These are phyloP conservation scores for Fonsecaea multimorphosa DNA, from an alignment of 2,329 filamentous ascomycete species.

Conservation along the genomic window DNA sequence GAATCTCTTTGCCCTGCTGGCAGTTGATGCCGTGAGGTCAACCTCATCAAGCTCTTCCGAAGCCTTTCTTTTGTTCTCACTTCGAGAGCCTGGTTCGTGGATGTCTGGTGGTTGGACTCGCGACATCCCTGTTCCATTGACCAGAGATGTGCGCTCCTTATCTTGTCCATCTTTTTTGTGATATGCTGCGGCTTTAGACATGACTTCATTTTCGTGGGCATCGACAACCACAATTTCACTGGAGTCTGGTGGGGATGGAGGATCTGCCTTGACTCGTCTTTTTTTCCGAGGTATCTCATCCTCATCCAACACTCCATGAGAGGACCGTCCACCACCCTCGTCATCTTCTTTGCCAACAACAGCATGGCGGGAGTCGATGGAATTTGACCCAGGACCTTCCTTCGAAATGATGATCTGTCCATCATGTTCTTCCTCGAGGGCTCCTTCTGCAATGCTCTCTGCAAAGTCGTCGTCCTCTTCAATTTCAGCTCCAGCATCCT, in stretches of 20 bases:
- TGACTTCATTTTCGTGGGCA: background rate
- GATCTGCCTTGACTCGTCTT: conserved; percentile 20
- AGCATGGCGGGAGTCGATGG: background rate
- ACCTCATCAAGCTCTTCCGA: conserved; percentile 23
- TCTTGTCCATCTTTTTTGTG: background rate
- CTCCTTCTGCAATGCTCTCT: conserved; percentile 22
- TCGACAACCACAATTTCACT: conserved; percentile 15
- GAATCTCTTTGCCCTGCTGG: conserved; percentile 34
- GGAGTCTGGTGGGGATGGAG: conserved; percentile 20
- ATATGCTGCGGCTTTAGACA: background rate
- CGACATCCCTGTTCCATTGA: background rate
- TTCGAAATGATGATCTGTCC: background rate
- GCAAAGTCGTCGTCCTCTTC: conserved; percentile 23
- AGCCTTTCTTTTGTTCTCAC: conserved; percentile 35
- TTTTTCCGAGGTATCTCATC: conserved; percentile 29
- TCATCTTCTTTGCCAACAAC: conserved; percentile 1
- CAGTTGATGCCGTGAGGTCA: conserved; percentile 23
- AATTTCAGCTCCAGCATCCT: conserved; percentile 13
- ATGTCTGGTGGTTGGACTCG: background rate
- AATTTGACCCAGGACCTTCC: background rate
- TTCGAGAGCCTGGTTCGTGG: conserved; percentile 1
- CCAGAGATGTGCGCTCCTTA: background rate
- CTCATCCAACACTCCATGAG: conserved; percentile 3
- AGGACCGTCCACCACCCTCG: background rate
- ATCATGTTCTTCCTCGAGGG: conserved; percentile 8